Conservation (phyloP, 371 early-diverging fungal species). For the Globomyces sp. region DNA sequence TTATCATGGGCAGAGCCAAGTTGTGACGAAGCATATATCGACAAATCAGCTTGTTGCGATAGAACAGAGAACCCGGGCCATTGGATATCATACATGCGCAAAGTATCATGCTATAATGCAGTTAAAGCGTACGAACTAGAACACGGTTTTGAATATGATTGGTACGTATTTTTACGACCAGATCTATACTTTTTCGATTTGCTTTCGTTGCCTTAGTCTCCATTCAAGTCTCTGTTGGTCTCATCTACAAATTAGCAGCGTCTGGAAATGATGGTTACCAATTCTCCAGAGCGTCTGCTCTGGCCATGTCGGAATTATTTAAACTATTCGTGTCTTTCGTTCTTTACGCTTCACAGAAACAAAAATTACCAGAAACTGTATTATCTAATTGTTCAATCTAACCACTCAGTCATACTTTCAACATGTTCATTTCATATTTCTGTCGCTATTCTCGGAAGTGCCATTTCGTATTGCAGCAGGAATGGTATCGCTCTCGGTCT, state of each 20-base stretch:
- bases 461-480: not conserved
- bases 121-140: too few relatives aligned
- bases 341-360: not conserved
- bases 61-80: too few relatives aligned
- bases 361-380: not conserved
- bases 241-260: conserved; percentile 14
- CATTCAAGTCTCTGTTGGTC: conserved; percentile 12
- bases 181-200: not conserved
- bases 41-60: too few relatives aligned
- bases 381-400: not conserved
- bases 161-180: too few relatives aligned
- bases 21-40: too few relatives aligned
- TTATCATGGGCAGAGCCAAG: too few relatives aligned
- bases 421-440: too few relatives aligned
- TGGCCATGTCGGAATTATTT: conserved; percentile 15
- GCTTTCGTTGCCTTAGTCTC: not conserved
- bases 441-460: not conserved
- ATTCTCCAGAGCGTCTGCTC: conserved; percentile 14
- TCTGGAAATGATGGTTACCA: conserved; percentile 12
- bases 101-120: too few relatives aligned
- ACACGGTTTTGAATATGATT: too few relatives aligned
- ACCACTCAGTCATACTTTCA: too few relatives aligned
- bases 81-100: too few relatives aligned
- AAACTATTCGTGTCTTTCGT: conserved; percentile 15
- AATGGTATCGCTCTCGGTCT: not conserved